A percentile compares a stretch with the other conserved stretches of the same genome.
Conservation (phyloP, 805 yeast species). For the Teunomyces pallodes region DNA sequence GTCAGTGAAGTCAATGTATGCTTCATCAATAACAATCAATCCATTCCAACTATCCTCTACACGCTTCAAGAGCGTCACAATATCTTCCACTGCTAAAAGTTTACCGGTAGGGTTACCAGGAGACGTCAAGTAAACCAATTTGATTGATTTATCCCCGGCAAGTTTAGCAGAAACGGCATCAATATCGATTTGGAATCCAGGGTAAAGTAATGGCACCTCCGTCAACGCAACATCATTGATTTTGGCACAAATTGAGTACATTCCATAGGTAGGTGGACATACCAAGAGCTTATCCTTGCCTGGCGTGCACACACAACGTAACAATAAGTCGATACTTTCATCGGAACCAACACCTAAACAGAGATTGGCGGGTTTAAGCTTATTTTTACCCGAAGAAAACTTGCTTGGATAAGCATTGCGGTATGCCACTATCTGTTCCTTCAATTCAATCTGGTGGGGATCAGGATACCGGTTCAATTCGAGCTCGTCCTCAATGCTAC, state of each 20-base stretch:
- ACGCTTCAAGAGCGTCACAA: conserved; percentile 42
- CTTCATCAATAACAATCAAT: conserved; percentile 86
- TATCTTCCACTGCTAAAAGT: conserved; percentile 42
- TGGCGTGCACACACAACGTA: conserved; percentile 82
- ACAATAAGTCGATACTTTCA: conserved; percentile 86
- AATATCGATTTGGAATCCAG: conserved; percentile 57
- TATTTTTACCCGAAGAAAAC: conserved; percentile 10
- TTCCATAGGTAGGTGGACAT: conserved; percentile 96
- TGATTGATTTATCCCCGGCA: conserved; percentile 57
- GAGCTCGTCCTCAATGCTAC: conserved; percentile 43
- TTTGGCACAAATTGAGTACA: conserved; percentile 89
- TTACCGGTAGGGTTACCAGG: conserved; percentile 97
- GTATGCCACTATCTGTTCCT: conserved; percentile 65
- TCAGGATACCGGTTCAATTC: conserved; percentile 93
- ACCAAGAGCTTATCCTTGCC: conserved; percentile 76
- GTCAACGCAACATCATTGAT: conserved; percentile 84
- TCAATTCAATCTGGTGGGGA: conserved; percentile 84
- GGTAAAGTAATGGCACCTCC: conserved; percentile 59
- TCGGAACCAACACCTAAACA: conserved; percentile 97
- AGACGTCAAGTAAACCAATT: conserved; percentile 80
- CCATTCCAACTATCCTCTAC: conserved; percentile 64
- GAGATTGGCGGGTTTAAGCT: conserved; percentile 60
- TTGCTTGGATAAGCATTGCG: conserved; percentile 54
- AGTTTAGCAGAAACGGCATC: conserved; percentile 53
- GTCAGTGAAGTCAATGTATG: conserved; percentile 80